Base-by-base conservation (phyloP, 805 yeast genomes). In the Schwanniomyces sp. region DNA sequence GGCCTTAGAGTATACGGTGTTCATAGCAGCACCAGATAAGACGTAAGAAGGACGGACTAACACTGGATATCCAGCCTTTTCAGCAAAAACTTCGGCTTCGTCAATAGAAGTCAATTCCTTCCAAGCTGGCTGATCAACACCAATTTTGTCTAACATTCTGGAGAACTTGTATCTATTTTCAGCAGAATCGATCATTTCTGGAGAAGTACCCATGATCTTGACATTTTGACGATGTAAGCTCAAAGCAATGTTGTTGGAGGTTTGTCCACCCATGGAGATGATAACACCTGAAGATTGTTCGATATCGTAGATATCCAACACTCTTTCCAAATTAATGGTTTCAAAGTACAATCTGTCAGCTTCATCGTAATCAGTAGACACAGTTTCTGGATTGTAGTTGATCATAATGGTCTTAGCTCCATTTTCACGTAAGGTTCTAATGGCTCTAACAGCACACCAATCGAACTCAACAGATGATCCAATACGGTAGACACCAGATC, bases 121-220 rank as follows among this genome's bases (percentile, higher is more conserved):
- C 99, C 99, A 92, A 34, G 97, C 96, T 39, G 99, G 99, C 74
- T 92, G 99, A 73, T 92, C 99, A 54, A 92, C 97, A 47, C 96
- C 96, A 62, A 92, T 92, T 57, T 82, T 82, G 71, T 92, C 99
- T 74, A 92, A 80, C 95, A 92, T 91, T 73, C 97, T 88, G 39
- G 97, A 90, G 76, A 92, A 92, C 76, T 94, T 92, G 81, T 90
- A 91, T 75, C 99, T 84, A 75, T 92, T 91, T 78, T 92, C 99
- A 54, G 99, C 99, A 52, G 95, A 84, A 65, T 92, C 99, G 68
- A 92, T 94, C 96, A 90, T 91, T 69, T 89, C 96, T 48, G 99
- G 99, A 30, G 96, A 87, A 41, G 99, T 92, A 69, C 99, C 99
- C 59, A 92, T 76, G 53, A 92, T 87, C 77, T 94, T 92, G 58